Evolutionary conservation across 1,284 basidiomycete genomes (phyloP), one percentile per base, ranked within the genome.

Genomic region (Ceratobasidium sp.): DNA sequence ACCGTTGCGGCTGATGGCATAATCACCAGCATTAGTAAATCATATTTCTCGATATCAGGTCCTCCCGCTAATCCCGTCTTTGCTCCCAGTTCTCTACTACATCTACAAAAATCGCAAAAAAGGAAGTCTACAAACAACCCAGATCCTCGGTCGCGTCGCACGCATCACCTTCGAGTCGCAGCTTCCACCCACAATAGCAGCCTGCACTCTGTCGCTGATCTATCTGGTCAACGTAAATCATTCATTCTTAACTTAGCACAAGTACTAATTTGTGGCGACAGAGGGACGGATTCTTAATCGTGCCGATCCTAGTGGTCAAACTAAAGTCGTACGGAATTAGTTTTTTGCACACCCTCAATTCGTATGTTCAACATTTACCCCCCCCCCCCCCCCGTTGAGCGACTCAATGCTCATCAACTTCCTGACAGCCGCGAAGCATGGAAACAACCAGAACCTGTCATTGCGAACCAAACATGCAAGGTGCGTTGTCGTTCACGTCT

Each of bases 261-360:
- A 9, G 11, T 34, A 34, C 29, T 71, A 37, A 68, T 54, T 39
- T 13, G 43, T n/a, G 31, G 22, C 19, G 13, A 43, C 24, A 73
- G 69, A 54, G 62, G n/a, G 46, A 62, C 14, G 62, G 69, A 16
- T 73, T 73, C 41, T 43, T 73, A 22, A 58, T 58, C 24, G 62
- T 73, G 31, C 69, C 69, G 11, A 62, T 73, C 29, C 62, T 73
- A 24, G 62, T 58, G 46, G 69, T 73, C 16, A 58, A 73, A 29
- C 58, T 43, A 37, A 73, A 73, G 24, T 46, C 62, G 8, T 73
- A 73, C 34, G 69, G 58, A 31, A 73, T 73, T 31, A 73, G 69
- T 31, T 41, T 73, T 6, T 54, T 73, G 41, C 69, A 73, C 27
- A 73, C 69, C 13, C 69, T 73, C 41, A 73, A 73, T 24, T 31